Percentiles rank a stretch among this genome's conserved stretches.
phyloP scores from a whole-genome alignment of 345 rosid genomes.

The Jatropha curcas region DNA sequence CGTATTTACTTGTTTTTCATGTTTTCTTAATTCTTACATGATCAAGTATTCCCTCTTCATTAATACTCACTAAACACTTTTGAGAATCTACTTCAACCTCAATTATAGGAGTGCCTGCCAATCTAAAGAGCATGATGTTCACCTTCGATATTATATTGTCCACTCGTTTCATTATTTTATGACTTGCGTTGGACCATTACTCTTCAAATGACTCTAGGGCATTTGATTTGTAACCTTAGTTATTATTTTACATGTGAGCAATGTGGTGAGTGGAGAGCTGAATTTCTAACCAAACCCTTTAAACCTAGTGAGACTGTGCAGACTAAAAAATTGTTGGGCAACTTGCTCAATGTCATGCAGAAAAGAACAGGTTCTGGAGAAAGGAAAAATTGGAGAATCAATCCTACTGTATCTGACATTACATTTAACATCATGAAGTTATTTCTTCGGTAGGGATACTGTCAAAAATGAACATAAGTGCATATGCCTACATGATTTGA shows the following conservation, averaged over 20 bases:
- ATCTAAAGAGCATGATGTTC: not conserved
- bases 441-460: not conserved
- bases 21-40: not conserved
- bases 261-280: not conserved
- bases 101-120: too few species aligned
- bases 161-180: not conserved
- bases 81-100: too few species aligned
- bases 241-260: not conserved
- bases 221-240: not conserved
- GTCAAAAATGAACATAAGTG: not conserved
- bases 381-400: not conserved
- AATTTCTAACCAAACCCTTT: not conserved
- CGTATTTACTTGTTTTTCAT: not conserved
- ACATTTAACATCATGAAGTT: not conserved
- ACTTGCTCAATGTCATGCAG: not conserved
- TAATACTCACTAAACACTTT: too few species aligned
- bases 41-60: too few species aligned
- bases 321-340: not conserved
- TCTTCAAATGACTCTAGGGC: not conserved
- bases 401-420: not conserved
- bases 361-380: not conserved
- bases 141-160: not conserved
- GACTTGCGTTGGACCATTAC: not conserved
- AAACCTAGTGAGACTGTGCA: not conserved
- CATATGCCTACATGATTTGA: not conserved